Conservation (phyloP, 2,329 filamentous ascomycete genomes). For the Ophiostoma sp. region DNA sequence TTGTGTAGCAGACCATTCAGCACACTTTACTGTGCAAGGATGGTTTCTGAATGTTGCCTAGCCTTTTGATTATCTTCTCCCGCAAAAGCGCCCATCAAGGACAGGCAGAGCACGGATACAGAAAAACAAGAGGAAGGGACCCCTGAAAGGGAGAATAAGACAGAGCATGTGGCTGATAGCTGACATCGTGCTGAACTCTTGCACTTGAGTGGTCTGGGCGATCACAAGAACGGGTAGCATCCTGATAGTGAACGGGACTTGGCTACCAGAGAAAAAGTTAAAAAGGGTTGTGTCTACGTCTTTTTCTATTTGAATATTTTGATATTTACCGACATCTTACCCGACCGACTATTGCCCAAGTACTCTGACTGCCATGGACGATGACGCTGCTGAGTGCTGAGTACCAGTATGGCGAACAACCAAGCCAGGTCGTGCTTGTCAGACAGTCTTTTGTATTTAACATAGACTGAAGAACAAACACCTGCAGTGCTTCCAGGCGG, state of each 20-base stretch:
- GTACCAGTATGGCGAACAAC: neutral
- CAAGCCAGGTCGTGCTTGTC: neutral
- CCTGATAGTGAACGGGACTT: neutral
- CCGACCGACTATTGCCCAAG: neutral
- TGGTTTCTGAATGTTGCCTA: too few relatives aligned
- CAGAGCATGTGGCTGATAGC: neutral
- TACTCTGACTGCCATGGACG: neutral
- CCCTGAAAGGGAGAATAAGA: neutral
- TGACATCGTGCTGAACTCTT: neutral
- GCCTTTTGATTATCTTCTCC: too few relatives aligned
- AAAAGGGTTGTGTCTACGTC: neutral
- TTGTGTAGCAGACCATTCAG: too few relatives aligned
- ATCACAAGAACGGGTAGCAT: neutral
- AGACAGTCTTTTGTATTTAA: too few relatives aligned
- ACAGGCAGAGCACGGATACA: too few relatives aligned
- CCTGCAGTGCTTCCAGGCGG: constrained; percentile 5
- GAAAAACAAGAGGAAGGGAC: neutral
- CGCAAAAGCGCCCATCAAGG: too few relatives aligned
- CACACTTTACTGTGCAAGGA: too few relatives aligned
- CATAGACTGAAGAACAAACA: too few relatives aligned
- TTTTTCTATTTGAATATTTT: neutral
- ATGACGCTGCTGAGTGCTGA: neutral
- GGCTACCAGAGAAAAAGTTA: neutral
- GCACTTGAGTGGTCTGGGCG: constrained; percentile 6
- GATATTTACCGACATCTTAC: too few relatives aligned